Evolutionary conservation across 345 rosid species (phyloP), one percentile per base, ranked within the genome.

Genomic region (Anacardium occidentale): DNA sequence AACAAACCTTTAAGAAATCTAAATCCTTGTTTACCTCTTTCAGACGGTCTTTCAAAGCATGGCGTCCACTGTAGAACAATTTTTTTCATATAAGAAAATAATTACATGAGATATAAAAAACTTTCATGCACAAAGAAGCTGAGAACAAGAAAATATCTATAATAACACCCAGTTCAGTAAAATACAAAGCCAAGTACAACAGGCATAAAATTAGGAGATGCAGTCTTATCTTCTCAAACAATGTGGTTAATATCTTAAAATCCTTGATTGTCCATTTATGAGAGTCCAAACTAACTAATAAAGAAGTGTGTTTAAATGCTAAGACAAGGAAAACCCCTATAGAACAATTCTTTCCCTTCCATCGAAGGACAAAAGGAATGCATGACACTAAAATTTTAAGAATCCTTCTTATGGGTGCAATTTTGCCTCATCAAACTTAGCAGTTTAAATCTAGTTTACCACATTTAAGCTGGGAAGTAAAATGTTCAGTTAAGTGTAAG

Each of bases 21-120:
- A n/a, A 60, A 72, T 34, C 44, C 55, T 26, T 22, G 17, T 42
- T 37, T 87, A 95, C 99, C 97, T 93, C 94, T 54, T 66, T 76
- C 75, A 95, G 76, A 77, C 90, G 90, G 81, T 81, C 90, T 70
- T 75, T 91, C 73, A 95, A 79, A 59, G 97, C 99, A 76, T 95
- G 98, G 13, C 97, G 98, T 44, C 99, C 99, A 76, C 99, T 95
- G 75, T 69, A 82, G 47, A 79, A 69, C 15, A 64, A 69, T 37
- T 72, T 71, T 53, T 22, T 37, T 37, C 42, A 44, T 44, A 63
- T 66, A 71, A 74, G 6, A 48, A 37, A 73, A 64, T 13, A 42
- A 7, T 44, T 44, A 3, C 0, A 21, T 8, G 22, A 44, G 52
- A 44, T 50, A 50, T 47, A 3, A 21, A 52, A 26, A 15, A 56